Evolutionary conservation across 2,329 filamentous ascomycete genomes (phyloP), one percentile per base, ranked within the genome.

Genomic region (Aspergillus viridinutans): DNA sequence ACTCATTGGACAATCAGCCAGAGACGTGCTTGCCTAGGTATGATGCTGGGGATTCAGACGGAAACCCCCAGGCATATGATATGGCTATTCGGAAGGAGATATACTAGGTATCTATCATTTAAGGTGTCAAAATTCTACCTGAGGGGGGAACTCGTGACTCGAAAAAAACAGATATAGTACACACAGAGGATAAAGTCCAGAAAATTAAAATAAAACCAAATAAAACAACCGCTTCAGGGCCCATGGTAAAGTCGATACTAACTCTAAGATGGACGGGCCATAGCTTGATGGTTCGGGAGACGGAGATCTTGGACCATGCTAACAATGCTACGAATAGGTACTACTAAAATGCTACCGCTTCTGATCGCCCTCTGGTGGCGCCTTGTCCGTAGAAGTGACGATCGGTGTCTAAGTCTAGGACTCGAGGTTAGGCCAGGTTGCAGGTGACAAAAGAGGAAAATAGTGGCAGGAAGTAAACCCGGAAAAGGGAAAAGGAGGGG

Each of bases 281-380:
- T 56, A 57, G 57, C 49, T 63, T 58, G 57, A 58, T 57, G 53
- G 49, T 59, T 58, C 42, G 52, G 55, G 51, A 55, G 38, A 57
- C 50, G 58, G 49, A 58, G 55, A 64, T 62, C 59, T 58, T 48
- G 53, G 51, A 57, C 61, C 55, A 61, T 58, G 53, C 53, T 57
- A 55, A 20, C 8, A 29, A 29, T 50, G 28, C 17, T 35, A 23
- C 43, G 23, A 14, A 25, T 38, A 25, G 25, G 7, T 28, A 14
- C 20, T 50, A 9, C 26, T 29, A 29, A 50, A 26, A 10, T 47
- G 43, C 21, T 47, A 47, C 43, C 43, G 12, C 23, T 47, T 14
- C 12, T 23, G 21, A 23, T 47, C 43, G 32, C 32, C 32, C 23
- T 17, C 25, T 17, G 47, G 23, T 49, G 26, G 49, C 50, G 38